These are phyloP conservation scores for Kalmanozyma brasiliensis DNA, from an alignment of 1,284 basidiomycete genomes.

Conservation along the genomic window DNA sequence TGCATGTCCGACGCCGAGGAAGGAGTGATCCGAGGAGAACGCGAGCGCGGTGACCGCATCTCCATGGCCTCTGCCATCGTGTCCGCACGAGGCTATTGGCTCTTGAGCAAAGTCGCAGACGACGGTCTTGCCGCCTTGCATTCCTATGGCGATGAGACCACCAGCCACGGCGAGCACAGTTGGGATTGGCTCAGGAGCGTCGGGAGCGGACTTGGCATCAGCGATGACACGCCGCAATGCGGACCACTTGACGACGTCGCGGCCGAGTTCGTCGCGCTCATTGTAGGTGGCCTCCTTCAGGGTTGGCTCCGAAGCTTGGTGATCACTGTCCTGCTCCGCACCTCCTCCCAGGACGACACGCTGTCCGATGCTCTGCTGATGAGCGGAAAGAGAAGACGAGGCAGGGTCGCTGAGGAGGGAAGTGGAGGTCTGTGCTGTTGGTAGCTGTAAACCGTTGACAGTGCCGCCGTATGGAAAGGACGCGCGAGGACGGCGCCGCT, in stretches of 20 bases:
- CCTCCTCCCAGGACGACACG: conserved; percentile 14
- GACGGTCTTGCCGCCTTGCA: conserved; percentile 78
- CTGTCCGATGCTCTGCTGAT: not conserved
- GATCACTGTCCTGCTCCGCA: conserved; percentile 1
- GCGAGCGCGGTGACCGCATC: conserved; percentile 88
- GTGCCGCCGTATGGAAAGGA: conserved; percentile 38
- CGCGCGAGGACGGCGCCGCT: conserved; percentile 24
- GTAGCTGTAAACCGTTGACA: conserved; percentile 13
- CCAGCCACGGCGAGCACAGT: conserved; percentile 82
- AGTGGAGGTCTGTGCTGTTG: conserved; percentile 24
- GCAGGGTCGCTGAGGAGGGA: conserved; percentile 30
- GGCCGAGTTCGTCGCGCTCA: conserved; percentile 67
- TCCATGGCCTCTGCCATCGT: conserved; percentile 32
- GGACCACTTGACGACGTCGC: conserved; percentile 82
- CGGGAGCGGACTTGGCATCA: conserved; percentile 73
- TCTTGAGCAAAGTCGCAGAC: conserved; percentile 90
- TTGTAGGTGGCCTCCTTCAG: conserved; percentile 38
- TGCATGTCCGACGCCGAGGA: conserved; percentile 86
- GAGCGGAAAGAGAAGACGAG: conserved; percentile 16
- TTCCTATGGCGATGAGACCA: conserved; percentile 90
- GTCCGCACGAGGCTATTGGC: conserved; percentile 44
- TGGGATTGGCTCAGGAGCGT: conserved; percentile 74
- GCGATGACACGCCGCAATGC: conserved; percentile 76
- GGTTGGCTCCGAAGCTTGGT: not conserved
- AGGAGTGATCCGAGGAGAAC: conserved; percentile 92